Evolutionary conservation across 805 yeast species (phyloP), one percentile per base, ranked within the genome.

Genomic region (Kodamaea kakaduensis): DNA sequence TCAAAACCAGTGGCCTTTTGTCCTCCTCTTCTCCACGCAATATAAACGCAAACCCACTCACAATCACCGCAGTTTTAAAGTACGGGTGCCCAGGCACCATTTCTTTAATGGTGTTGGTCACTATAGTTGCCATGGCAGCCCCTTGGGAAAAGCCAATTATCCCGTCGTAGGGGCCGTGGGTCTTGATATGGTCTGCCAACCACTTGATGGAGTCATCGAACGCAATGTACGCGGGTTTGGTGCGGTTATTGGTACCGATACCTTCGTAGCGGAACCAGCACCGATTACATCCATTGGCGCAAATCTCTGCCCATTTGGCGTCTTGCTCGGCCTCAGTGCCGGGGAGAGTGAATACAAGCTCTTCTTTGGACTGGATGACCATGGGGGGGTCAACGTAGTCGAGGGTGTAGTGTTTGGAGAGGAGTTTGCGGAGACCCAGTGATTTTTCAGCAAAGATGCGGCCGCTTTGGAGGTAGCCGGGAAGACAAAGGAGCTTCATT

Each of bases 101-200:
- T 29, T 39, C 37, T 5, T 42, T 40, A 9, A 63, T 45, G 8
- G 38, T 36, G 32, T 53, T 60, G 33, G 57, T 49, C 6, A 60
- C 33, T 4, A 59, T 46, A 3, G 61, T 49, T 3, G 67, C 45
- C 62, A 66, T 54, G 6, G 64, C 61, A 2, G 69, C 69, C 19
- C 72, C 72, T 42, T 67, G 72, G 17, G 67, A 59, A 36, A 65
- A 67, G 3, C 71, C 72, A 22, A 67, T 46, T 15, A 67, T 49
- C 0, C 71, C 71, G 31, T 62, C 61, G 43, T 59, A 66, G 1
- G 72, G 72, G 6, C 72, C 72, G 37, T 65, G 46, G 29, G 48
- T 32, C 24, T 47, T 45, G 25, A 67, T 54, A 37, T 65, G 49
- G 1, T 52, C 36, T 18, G 47, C 39, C 14, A 64, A 43, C 32